Base-by-base conservation (phyloP, 2,329 filamentous ascomycete species). In the Claviceps monticola region DNA sequence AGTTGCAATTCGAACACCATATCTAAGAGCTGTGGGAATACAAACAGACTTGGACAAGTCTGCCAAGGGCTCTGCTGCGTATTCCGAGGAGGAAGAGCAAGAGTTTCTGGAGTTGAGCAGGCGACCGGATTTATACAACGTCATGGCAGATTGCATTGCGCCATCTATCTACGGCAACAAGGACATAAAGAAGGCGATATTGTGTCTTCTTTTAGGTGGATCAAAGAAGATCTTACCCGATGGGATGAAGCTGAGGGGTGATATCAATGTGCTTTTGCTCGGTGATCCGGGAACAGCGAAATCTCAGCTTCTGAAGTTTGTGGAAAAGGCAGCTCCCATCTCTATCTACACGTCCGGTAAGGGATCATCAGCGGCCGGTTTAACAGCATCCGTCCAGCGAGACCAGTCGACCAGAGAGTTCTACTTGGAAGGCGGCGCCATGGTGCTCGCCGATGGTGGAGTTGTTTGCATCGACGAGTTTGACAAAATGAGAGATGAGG, bases 401-500 rank as follows among this genome's bases (percentile, higher is more conserved):
- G 93, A 98, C 62, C 83, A 87, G 14, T 86, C 83, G 14, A 96
- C 91, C 0, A 80, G 93, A 49, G 93, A 98, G 66, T 98, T 98
- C 68, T 98, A 97, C 62, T 81, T 98, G 0, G 93, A 98, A 73
- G 93, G 93, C 46, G 93, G 93, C 69, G 93, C 93, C 36, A 97
- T 98, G 93, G 93, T 98, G 3, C 80, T 98, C 17, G 93, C 93
- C 4, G 93, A 98, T 59, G 90, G 90, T 2, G 93, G 93, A 60
- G 91, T 97, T 1, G 93, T 97, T 9, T 97, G 93, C 68, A 98
- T 98, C 60, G 93, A 98, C 64, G 93, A 98, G 70, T 98, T 98
- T 64, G 93, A 98, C 73, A 98, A 98, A 75, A 98, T 98, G 93
- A 80, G 93, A 56, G 93, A 98, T 64, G 93, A 98, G 67, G 93